Conservation (phyloP, 192 early-diverging fungal species). For the Backusella macrospora region DNA sequence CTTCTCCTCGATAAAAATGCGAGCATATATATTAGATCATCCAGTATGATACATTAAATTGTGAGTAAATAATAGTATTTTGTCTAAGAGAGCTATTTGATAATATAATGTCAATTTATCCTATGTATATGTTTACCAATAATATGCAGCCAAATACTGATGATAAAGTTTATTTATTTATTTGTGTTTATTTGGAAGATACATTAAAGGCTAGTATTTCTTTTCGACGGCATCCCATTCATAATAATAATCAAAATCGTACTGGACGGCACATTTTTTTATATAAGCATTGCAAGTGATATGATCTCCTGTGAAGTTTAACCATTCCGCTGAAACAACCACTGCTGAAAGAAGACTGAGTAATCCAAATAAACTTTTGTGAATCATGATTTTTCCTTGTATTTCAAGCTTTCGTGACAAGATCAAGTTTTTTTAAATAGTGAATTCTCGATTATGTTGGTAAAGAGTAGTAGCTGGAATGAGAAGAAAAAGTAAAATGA, state of each 20-base stretch:
- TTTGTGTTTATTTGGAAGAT: not conserved
- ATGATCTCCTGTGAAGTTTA: slow-evolving; percentile 1
- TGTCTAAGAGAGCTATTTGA: too few species aligned
- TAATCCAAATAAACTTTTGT: not conserved
- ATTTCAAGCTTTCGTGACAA: not conserved
- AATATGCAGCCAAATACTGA: not conserved
- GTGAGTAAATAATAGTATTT: too few species aligned
- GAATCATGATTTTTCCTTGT: not conserved
- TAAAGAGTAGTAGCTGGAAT: not conserved
- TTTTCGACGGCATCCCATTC: not conserved
- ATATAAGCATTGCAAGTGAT: not conserved
- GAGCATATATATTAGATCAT: not conserved
- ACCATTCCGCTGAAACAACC: not conserved
- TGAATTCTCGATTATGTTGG: not conserved
- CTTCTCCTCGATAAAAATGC: not conserved
- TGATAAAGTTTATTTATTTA: not conserved
- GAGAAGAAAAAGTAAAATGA: not conserved
- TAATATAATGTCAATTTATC: too few species aligned
- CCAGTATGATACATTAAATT: too few species aligned
- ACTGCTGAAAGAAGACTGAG: not conserved
- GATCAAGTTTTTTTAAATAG: not conserved
- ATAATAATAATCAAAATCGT: not conserved
- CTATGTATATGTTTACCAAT: too few species aligned
- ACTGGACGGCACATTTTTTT: not conserved
- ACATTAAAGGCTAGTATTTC: not conserved